phyloP scores from a whole-genome alignment of 306 rosid genomes.

The Rosa rugosa region DNA sequence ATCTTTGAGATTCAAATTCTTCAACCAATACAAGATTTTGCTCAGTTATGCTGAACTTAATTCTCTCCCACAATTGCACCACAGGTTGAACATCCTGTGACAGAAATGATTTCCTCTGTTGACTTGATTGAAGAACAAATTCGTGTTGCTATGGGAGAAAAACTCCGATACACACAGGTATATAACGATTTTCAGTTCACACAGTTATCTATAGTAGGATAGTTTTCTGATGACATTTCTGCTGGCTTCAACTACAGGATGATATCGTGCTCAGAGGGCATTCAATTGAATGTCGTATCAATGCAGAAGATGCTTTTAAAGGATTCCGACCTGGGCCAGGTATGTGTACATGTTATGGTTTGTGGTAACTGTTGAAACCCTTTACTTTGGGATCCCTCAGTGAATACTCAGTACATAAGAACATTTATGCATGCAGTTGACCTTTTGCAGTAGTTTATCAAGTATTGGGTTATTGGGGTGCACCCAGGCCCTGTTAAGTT shows the following conservation, averaged over 20 bases:
- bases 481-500: background rate
- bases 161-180: constrained; percentile 81
- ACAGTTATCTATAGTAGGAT: constrained; percentile 50
- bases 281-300: constrained; percentile 97
- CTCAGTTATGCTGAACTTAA: background rate
- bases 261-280: constrained; percentile 94
- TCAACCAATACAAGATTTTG: background rate
- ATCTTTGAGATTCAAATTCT: constrained; percentile 14
- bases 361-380: constrained; percentile 5
- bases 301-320: constrained; percentile 97
- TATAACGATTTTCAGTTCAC: background rate
- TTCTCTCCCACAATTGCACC: constrained; percentile 15
- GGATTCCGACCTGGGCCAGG: constrained; percentile 99
- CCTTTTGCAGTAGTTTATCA: background rate
- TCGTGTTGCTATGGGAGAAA: constrained; percentile 91
- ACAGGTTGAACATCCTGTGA: constrained; percentile 99
- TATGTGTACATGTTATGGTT: constrained; percentile 27
- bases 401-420: background rate
- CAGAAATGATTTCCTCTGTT: constrained; percentile 94
- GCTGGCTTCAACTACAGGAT: constrained; percentile 53
- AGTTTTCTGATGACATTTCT: constrained; percentile 13
- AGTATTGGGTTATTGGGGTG: background rate
- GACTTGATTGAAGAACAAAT: constrained; percentile 99
- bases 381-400: background rate
- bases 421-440: background rate